Evolutionary conservation across 1,139 yeast genomes (phyloP), one percentile per base, ranked within the genome.

Genomic region (Yamadazyma atmosphaerica): DNA sequence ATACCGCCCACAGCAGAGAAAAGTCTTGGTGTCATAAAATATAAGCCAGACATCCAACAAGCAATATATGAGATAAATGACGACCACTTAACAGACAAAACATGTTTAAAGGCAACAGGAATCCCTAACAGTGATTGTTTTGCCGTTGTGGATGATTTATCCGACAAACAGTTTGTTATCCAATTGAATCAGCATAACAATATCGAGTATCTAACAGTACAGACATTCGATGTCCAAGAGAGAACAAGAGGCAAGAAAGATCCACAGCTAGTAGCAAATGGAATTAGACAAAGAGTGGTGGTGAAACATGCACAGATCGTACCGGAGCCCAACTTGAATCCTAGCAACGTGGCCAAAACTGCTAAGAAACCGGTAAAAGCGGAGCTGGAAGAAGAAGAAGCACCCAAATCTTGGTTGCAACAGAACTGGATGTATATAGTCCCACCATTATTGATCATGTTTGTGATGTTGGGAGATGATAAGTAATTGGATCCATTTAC

Each of bases 361-460:
- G 12, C 26, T 36, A 39, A 46, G n/a, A 7, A 25, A 19, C 10
- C 11, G 11, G 59, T 54, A 32, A 54, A 49, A 8, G 65, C 60
- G 43, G 53, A 57, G 42, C 56, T 56, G 41, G 59, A 48, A 13
- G 58, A 53, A 31, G 58, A 54, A 6, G 68, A 55, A 23, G 56
- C 52, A 2, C 66, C 53, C 18, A 63, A 75, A 38, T 70, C 79
- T 2, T 77, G 74, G 62, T 58, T 77, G 18, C 81, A 76, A 48
- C 70, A 70, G 55, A 68, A 78, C 52, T 77, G 83, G 83, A 61
- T 73, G 61, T 76, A 74, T 50, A 45, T 72, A 18, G 72, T 68
- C 2, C 65, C 70, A 10, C 77, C 79, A 13, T 53, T 73, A 34
- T 35, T 74, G 13, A 41, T 73, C 12, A 39, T 73, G 23, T 45